A percentile compares a stretch with the other conserved stretches of the same genome.
Evolutionary conservation across 164 flowering plant species (phyloP).

Genomic region (Aristolochia contorta): DNA sequence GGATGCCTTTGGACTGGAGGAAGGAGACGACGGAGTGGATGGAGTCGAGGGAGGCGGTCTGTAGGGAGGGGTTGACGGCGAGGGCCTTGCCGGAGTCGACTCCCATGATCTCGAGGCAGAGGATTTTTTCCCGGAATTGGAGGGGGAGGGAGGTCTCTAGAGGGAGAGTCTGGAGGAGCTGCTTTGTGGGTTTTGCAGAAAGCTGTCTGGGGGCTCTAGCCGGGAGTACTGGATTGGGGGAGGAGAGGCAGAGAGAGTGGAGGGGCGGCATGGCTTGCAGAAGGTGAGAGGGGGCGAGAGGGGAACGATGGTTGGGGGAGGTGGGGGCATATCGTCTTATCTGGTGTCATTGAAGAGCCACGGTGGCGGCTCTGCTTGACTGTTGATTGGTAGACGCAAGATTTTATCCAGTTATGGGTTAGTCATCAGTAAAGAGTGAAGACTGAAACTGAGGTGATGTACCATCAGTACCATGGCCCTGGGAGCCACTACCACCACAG

Average conservation of each 20-base stretch:
- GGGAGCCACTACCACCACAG: no score
- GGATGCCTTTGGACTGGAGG: constrained; percentile 77
- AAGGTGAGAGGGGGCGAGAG: constrained; percentile 1
- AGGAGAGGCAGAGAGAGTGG: constrained; percentile 33
- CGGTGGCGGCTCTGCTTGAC: constrained; percentile 1
- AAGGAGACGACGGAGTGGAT: constrained; percentile 58
- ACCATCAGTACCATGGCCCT: no score
- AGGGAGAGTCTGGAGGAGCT: constrained; percentile 45
- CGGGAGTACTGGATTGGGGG: constrained; percentile 17
- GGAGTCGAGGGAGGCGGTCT: constrained; percentile 49
- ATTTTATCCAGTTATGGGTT: constrained; percentile 14
- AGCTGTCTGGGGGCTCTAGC: constrained; percentile 14
- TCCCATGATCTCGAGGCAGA: constrained; percentile 92
- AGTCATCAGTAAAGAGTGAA: neutral
- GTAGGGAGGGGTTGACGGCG: constrained; percentile 76
- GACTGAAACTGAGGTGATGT: neutral
- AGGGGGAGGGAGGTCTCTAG: constrained; percentile 34
- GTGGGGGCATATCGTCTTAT: neutral
- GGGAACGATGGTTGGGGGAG: neutral
- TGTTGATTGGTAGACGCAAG: constrained; percentile 18
- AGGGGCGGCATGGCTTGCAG: constrained; percentile 21
- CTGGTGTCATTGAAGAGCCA: neutral
- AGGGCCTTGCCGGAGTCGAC: constrained; percentile 78
- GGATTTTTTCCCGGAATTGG: constrained; percentile 76
- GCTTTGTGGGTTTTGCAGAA: constrained; percentile 39